Base-by-base conservation (phyloP, 2,329 filamentous ascomycete species). In the Sphaceloma murrayae region DNA sequence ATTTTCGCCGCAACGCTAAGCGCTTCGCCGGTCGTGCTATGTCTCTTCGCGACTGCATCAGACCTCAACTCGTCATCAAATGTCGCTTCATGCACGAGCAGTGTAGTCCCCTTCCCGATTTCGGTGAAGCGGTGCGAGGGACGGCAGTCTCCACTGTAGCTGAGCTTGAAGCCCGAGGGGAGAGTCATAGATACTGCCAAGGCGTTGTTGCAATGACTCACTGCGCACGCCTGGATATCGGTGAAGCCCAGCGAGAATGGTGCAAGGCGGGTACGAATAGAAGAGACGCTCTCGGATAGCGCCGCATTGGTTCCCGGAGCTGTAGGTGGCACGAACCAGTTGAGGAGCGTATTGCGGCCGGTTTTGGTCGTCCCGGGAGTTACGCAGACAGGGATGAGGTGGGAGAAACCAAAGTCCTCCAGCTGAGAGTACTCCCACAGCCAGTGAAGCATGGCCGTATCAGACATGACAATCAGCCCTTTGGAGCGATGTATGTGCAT, bases 21-120 rank as follows among this genome's bases (percentile, higher is more conserved):
- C 1, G 91, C 91, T 66, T 98, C 91, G 10, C 75, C 75, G 49
- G 87, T 85, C 6, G 91, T 98, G 29, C 76, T 85, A 67, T 98
- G 91, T 58, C 82, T 87, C 75, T 98, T 98, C 42, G 82, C 84
- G 19, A 73, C 59, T 3, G 91, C 91, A 56, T 95, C 88, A 11
- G 73, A 75, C 29, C 63, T 55, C 54, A 94, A 75, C 55, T 91
- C 85, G 58, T 94, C 85, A 53, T 91, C 85, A 58, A 98, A 96
- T 0, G 91, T 98, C 50, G 87, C 88, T 70, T 98, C 91, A 67
- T 98, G 91, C 46, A 98, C 77, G 4, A 95, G 75, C 5, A 98
- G 73, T 10, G 89, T 94, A 2, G 82, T 80, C 49, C 78, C 79
- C 34, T 67, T 66, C 34, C 85, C 93, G 40, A 89, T 82, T 9